Conservation (phyloP, 768 basidiomycete species). For the Kwoniella sp. region DNA sequence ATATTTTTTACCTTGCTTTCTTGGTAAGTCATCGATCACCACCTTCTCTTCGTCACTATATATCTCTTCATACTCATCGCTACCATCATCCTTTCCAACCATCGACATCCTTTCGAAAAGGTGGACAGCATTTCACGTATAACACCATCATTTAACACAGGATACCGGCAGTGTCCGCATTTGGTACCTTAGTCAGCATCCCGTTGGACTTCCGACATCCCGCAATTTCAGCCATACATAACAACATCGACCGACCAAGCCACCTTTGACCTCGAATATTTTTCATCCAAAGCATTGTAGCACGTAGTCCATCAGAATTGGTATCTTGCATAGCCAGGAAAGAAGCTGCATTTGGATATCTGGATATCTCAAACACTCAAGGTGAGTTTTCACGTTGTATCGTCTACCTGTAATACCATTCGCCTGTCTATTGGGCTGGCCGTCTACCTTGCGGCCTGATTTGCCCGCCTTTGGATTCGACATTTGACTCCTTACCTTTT, state of each 20-base stretch:
- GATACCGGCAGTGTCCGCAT: constrained; percentile 1
- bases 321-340: neutral
- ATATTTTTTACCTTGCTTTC: neutral
- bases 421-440: neutral
- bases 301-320: neutral
- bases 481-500: neutral
- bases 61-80: neutral
- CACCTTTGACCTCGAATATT: neutral
- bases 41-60: neutral
- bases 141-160: too few species aligned
- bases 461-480: neutral
- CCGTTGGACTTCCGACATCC: neutral
- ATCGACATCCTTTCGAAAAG: neutral
- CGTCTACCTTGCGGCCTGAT: neutral
- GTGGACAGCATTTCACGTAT: too few species aligned
- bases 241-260: neutral
- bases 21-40: neutral
- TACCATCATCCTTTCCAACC: neutral
- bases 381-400: neutral
- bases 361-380: neutral
- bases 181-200: constrained; percentile 1
- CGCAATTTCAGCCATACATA: neutral
- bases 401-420: too few species aligned
- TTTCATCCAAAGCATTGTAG: neutral
- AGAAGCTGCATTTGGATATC: neutral